Evolutionary conservation across 106 monocot genomes (phyloP).

Genomic region (Dioscorea dumetorum): DNA sequence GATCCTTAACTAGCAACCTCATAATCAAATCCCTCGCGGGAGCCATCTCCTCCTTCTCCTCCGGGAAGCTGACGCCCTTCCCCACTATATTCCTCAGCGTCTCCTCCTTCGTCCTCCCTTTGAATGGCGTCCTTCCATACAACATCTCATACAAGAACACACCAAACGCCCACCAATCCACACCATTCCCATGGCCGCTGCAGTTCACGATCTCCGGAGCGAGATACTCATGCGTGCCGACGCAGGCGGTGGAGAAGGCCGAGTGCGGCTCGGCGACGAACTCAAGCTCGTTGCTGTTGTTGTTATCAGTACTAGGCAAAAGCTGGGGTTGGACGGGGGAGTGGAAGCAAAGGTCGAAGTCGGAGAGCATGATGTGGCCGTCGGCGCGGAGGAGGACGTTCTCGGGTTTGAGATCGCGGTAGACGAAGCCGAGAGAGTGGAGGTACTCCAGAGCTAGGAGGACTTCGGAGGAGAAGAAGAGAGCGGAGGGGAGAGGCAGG

Average conservation of each 20-base stretch:
- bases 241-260: slow-evolving; percentile 59
- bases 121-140: slow-evolving; percentile 78
- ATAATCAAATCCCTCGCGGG: slow-evolving; percentile 56
- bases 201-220: slow-evolving; percentile 65
- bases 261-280: slow-evolving; percentile 60
- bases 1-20: slow-evolving; percentile 54
- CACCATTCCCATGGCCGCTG: slow-evolving; percentile 57
- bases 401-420: slow-evolving; percentile 92
- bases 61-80: slow-evolving; percentile 43
- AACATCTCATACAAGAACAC: slow-evolving; percentile 87
- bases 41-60: neutral
- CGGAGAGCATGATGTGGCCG: slow-evolving; percentile 90
- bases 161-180: slow-evolving; percentile 98
- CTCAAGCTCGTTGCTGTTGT: slow-evolving; percentile 28
- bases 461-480: slow-evolving; percentile 80
- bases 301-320: neutral
- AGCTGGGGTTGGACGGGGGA: slow-evolving; percentile 34
- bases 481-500: slow-evolving; percentile 35
- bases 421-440: slow-evolving; percentile 72
- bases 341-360: slow-evolving; percentile 85
- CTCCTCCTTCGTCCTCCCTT: slow-evolving; percentile 56
- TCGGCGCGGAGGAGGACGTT: slow-evolving; percentile 73
- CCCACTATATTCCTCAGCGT: slow-evolving; percentile 67
- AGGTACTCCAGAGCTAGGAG: slow-evolving; percentile 85
- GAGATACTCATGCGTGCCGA: slow-evolving; percentile 91